A percentile compares a stretch with the other conserved stretches of the same genome.
Evolutionary conservation across 2,329 filamentous ascomycete species (phyloP).

Genomic region (Trichoderma sp.): DNA sequence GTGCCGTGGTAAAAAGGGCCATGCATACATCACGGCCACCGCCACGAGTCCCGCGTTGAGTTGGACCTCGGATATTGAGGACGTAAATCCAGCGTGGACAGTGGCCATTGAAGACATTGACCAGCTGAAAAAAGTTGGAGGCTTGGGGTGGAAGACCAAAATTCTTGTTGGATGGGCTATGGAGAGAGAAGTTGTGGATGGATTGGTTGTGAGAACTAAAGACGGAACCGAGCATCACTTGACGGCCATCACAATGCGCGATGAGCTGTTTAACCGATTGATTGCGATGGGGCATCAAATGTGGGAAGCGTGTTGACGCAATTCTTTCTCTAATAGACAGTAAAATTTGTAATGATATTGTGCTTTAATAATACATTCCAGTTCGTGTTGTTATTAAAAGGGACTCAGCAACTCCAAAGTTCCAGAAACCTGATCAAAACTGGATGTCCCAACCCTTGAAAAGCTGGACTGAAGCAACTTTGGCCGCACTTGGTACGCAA

Average conservation of each 20-base stretch:
- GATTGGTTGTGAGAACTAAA: constrained; percentile 63
- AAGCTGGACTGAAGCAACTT: constrained; percentile 1
- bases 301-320: constrained; percentile 60
- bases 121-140: constrained; percentile 76
- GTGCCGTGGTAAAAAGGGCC: constrained; percentile 68
- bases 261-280: constrained; percentile 79
- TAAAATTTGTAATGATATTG: background rate
- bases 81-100: constrained; percentile 63
- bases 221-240: constrained; percentile 57
- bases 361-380: background rate
- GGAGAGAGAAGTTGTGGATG: constrained; percentile 71
- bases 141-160: constrained; percentile 82
- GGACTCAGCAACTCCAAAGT: background rate
- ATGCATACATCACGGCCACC: constrained; percentile 66
- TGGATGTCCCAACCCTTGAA: background rate
- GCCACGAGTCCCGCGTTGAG: constrained; percentile 67
- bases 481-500: background rate
- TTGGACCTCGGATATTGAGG: constrained; percentile 56
- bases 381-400: background rate
- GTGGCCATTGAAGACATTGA: constrained; percentile 67
- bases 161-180: constrained; percentile 78
- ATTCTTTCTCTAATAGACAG: background rate
- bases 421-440: background rate
- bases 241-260: constrained; percentile 69
- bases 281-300: constrained; percentile 76